Evolutionary conservation across 148 eudicot species (phyloP), one percentile per base, ranked within the genome.

Genomic region (Amaranthus cruentus): DNA sequence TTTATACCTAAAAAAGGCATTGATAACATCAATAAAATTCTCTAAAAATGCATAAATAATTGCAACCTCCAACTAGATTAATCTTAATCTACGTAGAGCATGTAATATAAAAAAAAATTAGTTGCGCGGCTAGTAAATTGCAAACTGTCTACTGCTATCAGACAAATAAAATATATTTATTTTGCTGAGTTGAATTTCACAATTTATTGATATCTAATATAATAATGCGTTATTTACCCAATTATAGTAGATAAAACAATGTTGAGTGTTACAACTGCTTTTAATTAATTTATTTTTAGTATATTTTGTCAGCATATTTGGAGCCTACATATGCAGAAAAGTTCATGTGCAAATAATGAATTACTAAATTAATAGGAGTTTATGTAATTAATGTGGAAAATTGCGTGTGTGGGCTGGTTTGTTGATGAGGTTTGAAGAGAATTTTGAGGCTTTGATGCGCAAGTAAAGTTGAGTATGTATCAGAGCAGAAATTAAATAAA

Each of bases 381-480:
- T 28, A 28, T 28, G 2, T 28, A 28, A 28, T 28, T 28, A 28
- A 28, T 28, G 38, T 28, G 38, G 38, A 28, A 28, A 28, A 28
- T 28, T 28, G 38, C 38, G 38, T 28, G 38, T 28, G 2, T 28
- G 38, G 38, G 38, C 38, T 28, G 38, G 38, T 2, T 28, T 42
- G 49, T 73, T 74, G 76, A 70, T 74, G 64, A 48, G 51, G 43
- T 54, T 63, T 44, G 62, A 74, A 74, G 76, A 42, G 66, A 59
- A 59, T 47, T 18, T 48, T 59, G 21, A 12, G 43, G 38, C 38
- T 28, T 28, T 28, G 38, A 28, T 28, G 38, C 2, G 38, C 42
- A 57, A 15, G 6, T 63, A 63, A 73, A 73, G 51, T 44, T 63
- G 60, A 53, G 47, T 21, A 7, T 6, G 47, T 21, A 7, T 6